Conservation (phyloP, 148 eudicot genomes). For the Hydrangea macrophylla region DNA sequence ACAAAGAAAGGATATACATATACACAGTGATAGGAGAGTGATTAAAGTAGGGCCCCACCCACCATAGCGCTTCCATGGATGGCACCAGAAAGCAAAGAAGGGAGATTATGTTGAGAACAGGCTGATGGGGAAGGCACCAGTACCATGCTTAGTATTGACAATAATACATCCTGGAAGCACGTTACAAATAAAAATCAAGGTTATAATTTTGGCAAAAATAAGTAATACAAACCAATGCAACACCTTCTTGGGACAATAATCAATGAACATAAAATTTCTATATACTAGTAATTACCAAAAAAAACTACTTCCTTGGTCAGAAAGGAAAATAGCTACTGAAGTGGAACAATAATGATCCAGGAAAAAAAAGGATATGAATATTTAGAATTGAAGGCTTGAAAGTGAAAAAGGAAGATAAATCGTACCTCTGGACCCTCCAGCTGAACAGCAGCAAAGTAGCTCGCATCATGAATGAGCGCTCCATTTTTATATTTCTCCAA, state of each 20-base stretch:
- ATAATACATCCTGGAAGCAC: constrained; percentile 52
- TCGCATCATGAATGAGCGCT: constrained; percentile 81
- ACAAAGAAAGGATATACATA: not conserved
- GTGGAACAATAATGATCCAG: not conserved
- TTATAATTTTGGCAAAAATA: constrained; percentile 6
- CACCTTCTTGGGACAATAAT: no score
- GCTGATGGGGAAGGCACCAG: constrained; percentile 42
- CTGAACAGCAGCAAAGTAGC: constrained; percentile 63
- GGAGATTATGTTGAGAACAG: constrained; percentile 27
- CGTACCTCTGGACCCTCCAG: constrained; percentile 84
- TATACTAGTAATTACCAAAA: no score
- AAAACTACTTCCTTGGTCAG: not conserved
- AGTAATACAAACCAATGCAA: no score
- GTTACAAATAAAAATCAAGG: not conserved
- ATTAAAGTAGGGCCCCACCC: no score
- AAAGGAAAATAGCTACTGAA: not conserved
- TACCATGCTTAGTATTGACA: constrained; percentile 46
- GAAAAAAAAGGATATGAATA: not conserved
- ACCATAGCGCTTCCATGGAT: constrained; percentile 72
- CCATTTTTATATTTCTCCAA: constrained; percentile 67
- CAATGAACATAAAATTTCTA: no score
- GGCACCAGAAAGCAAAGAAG: constrained; percentile 44
- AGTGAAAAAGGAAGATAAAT: constrained; percentile 21
- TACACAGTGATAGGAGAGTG: no score
- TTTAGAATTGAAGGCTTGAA: constrained; percentile 1